Evolutionary conservation across 768 basidiomycete species (phyloP).

Genomic region (Lactarius pseudohatsudake): DNA sequence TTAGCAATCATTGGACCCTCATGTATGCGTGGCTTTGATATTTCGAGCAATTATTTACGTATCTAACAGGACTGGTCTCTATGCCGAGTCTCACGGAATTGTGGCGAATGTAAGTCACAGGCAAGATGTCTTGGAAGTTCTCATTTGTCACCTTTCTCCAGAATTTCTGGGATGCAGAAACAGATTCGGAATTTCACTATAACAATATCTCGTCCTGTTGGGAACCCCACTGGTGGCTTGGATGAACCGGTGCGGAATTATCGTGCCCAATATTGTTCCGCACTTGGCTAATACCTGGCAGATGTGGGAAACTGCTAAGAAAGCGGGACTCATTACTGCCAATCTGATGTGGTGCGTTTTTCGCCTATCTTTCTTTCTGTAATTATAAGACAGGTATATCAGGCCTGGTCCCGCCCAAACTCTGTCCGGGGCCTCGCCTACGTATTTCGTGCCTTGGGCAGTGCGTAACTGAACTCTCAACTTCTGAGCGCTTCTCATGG

Average conservation of each 20-base stretch:
- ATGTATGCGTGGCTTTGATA: conserved; percentile 51
- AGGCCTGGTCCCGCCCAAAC: conserved; percentile 87
- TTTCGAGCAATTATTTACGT: neutral
- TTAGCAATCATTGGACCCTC: conserved; percentile 86
- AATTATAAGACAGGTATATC: neutral
- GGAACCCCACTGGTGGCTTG: conserved; percentile 80
- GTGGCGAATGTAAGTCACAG: conserved; percentile 68
- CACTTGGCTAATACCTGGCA: conserved; percentile 34
- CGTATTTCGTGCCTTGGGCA: conserved; percentile 79
- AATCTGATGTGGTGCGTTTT: conserved; percentile 86
- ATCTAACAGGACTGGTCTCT: conserved; percentile 72
- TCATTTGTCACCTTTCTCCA: conserved; percentile 33
- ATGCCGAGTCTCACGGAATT: conserved; percentile 89
- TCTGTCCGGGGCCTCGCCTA: conserved; percentile 58
- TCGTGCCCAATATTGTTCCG: neutral
- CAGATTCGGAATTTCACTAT: conserved; percentile 67
- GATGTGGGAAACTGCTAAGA: conserved; percentile 90
- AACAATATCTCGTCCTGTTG: conserved; percentile 59
- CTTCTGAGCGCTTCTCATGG: neutral
- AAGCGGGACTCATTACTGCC: conserved; percentile 70
- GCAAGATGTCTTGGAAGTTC: conserved; percentile 3
- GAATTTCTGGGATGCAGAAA: conserved; percentile 85
- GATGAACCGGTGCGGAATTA: conserved; percentile 70
- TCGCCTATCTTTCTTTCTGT: neutral
- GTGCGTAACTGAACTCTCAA: conserved; percentile 36